Percentiles rank a stretch among this genome's conserved stretches.
Conservation (phyloP, 495 filamentous ascomycete species). For the Talaromyces adpressus region DNA sequence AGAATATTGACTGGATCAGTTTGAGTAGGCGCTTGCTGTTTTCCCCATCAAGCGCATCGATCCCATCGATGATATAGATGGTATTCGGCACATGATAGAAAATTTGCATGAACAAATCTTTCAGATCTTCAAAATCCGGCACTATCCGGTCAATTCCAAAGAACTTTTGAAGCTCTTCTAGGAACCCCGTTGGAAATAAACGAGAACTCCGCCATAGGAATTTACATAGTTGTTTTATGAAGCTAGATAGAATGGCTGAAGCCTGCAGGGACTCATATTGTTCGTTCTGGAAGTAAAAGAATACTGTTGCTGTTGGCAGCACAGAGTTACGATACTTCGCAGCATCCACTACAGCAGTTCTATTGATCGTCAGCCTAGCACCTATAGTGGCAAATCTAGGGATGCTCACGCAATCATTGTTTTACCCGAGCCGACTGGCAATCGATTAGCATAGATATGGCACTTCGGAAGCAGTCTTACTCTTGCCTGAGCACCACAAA, state of each 20-base stretch:
- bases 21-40: constrained; percentile 6
- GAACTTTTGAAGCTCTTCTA: background rate
- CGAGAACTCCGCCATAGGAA: constrained; percentile 1
- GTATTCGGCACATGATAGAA: constrained; percentile 11
- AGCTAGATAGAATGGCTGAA: constrained; percentile 11
- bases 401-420: constrained; percentile 19
- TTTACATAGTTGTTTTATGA: constrained; percentile 14
- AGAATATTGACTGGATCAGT: constrained; percentile 6
- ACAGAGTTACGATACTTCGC: constrained; percentile 6
- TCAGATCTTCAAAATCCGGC: constrained; percentile 17
- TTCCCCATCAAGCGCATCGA: constrained; percentile 11
- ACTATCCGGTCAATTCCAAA: constrained; percentile 11
- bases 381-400: background rate
- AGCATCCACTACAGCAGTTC: constrained; percentile 13
- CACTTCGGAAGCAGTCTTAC: constrained; percentile 12
- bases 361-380: constrained; percentile 7
- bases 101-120: constrained; percentile 13
- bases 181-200: constrained; percentile 1
- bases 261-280: background rate
- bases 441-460: constrained; percentile 8
- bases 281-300: constrained; percentile 13
- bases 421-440: constrained; percentile 22
- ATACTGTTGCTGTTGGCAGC: background rate
- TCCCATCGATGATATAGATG: constrained; percentile 14
- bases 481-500: constrained; percentile 22